A percentile compares a stretch with the other conserved stretches of the same genome.
Evolutionary conservation across 2,329 filamentous ascomycete species (phyloP).

Genomic region (Coniochaeta hoffmannii): DNA sequence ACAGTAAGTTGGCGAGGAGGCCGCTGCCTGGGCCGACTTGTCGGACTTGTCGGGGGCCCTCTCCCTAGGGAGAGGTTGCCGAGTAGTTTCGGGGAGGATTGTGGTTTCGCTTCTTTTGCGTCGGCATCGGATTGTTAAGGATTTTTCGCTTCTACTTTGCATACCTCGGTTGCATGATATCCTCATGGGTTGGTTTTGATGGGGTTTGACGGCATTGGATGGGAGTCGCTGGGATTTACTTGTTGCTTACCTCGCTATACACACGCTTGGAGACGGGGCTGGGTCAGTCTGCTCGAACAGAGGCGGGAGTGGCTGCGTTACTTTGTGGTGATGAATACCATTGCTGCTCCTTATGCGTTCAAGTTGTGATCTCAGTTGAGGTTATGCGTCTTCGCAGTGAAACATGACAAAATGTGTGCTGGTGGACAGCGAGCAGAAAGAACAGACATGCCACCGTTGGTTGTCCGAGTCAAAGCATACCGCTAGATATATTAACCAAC

Average conservation of each 20-base stretch:
- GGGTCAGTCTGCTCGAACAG: too few relatives aligned
- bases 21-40: not conserved
- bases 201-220: not conserved
- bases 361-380: too few relatives aligned
- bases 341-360: too few relatives aligned
- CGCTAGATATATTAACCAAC: not conserved
- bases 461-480: too few relatives aligned
- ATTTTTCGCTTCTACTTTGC: not conserved
- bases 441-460: too few relatives aligned
- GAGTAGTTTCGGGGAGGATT: too few relatives aligned
- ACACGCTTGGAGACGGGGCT: not conserved
- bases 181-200: not conserved
- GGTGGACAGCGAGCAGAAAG: too few relatives aligned
- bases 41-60: not conserved
- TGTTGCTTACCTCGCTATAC: not conserved
- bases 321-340: too few relatives aligned
- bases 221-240: too few relatives aligned
- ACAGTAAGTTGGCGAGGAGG: not conserved
- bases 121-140: not conserved
- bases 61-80: not conserved
- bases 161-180: not conserved
- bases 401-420: too few relatives aligned
- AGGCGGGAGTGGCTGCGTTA: too few relatives aligned
- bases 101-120: not conserved
- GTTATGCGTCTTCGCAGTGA: too few relatives aligned